Percentiles rank a stretch among this genome's conserved stretches.
Evolutionary conservation across 106 monocot genomes (phyloP).

Genomic region (Platanthera zijinensis): DNA sequence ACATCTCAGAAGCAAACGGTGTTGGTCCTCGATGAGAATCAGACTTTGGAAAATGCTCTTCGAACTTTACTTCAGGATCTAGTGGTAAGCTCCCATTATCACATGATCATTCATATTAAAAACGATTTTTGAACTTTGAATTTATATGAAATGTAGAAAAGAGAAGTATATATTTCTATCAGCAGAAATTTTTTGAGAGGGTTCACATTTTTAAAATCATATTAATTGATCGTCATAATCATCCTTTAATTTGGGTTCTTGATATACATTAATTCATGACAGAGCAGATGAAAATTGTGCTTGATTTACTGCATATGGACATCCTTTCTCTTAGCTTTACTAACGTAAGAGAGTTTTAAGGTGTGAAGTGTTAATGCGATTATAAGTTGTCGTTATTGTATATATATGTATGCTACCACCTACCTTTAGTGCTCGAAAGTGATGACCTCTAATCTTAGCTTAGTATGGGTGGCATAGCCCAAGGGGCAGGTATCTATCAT

Average conservation of each 20-base stretch:
- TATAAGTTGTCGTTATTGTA: too few species aligned
- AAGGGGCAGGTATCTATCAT: too few species aligned
- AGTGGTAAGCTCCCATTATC: conserved; percentile 42
- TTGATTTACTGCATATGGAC: background rate
- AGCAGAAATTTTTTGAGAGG: background rate
- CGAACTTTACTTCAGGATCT: conserved; percentile 84
- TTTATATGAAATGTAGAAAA: background rate
- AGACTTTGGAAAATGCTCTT: conserved; percentile 91
- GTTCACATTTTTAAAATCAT: background rate
- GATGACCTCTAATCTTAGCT: background rate
- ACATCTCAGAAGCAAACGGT: conserved; percentile 75
- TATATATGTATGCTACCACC: background rate
- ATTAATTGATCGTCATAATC: background rate
- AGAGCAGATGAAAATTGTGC: background rate
- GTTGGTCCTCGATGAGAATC: conserved; percentile 89
- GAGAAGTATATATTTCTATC: background rate
- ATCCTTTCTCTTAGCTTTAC: background rate
- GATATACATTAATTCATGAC: background rate
- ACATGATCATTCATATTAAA: background rate
- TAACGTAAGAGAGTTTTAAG: background rate
- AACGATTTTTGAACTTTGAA: background rate
- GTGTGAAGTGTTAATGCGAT: background rate
- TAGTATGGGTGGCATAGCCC: background rate
- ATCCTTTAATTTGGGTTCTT: background rate
- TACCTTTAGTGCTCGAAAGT: background rate